Evolutionary conservation across 176 grass and related monocot genomes (phyloP).

Genomic region (Zea mays): Zm-B73-REFERENCE-NAM-5.0 NC_050104.1:117788501-117789000

Average conservation of each 20-base stretch:
- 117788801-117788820: conserved; percentile 44
- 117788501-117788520: neutral
- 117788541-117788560: conserved; percentile 8
- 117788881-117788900: conserved; percentile 28
- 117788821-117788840: conserved; percentile 34
- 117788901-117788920: neutral
- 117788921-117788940: conserved; percentile 1
- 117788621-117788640: conserved; percentile 37
- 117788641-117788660: conserved; percentile 48
- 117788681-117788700: conserved; percentile 39
- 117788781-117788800: conserved; percentile 27
- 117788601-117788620: conserved; percentile 35
- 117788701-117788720: conserved; percentile 32
- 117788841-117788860: conserved; percentile 19
- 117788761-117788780: conserved; percentile 47
- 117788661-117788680: conserved; percentile 33
- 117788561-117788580: conserved; percentile 42
- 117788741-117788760: conserved; percentile 55
- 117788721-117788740: conserved; percentile 48
- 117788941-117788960: conserved; percentile 1
- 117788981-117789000: conserved; percentile 31
- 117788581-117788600: conserved; percentile 38
- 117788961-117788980: conserved; percentile 50
- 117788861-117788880: conserved; percentile 47
- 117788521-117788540: conserved; percentile 19